A percentile compares a stretch with the other conserved stretches of the same genome.
phyloP scores from a whole-genome alignment of 2,329 filamentous ascomycete species.

The Colletotrichum acutatum region DNA sequence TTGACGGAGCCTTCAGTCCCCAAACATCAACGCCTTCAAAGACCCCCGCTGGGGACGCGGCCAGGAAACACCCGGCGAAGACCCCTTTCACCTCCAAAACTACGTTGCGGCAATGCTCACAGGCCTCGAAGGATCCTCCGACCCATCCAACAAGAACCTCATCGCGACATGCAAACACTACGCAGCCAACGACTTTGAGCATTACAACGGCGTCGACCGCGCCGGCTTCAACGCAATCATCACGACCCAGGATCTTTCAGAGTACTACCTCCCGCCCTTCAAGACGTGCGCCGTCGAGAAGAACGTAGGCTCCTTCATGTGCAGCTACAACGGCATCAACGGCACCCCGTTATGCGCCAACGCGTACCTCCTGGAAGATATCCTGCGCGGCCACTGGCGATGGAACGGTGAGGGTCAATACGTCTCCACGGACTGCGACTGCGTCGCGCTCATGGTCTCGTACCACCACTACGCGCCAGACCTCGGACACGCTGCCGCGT shows the following conservation, averaged over 20 bases:
- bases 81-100: constrained; percentile 58
- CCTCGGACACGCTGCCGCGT: constrained; percentile 47
- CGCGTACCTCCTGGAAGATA: constrained; percentile 68
- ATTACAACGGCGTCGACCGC: constrained; percentile 53
- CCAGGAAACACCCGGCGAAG: constrained; percentile 69
- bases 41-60: constrained; percentile 73
- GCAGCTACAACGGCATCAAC: constrained; percentile 73
- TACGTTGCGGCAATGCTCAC: constrained; percentile 65
- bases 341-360: constrained; percentile 73
- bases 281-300: constrained; percentile 70
- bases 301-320: constrained; percentile 69
- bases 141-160: constrained; percentile 48
- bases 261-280: constrained; percentile 77
- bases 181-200: constrained; percentile 67
- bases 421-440: constrained; percentile 73
- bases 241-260: constrained; percentile 69
- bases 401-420: constrained; percentile 71
- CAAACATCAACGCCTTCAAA: constrained; percentile 74
- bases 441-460: constrained; percentile 28
- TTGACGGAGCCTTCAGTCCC: constrained; percentile 50
- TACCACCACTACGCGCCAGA: constrained; percentile 24
- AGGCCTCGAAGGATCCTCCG: constrained; percentile 57
- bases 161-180: constrained; percentile 71
- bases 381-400: constrained; percentile 73
- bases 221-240: constrained; percentile 68